These are phyloP conservation scores for Sugiyamaella xylanicola DNA, from an alignment of 1,139 yeast genomes.

Conservation along the genomic window DNA sequence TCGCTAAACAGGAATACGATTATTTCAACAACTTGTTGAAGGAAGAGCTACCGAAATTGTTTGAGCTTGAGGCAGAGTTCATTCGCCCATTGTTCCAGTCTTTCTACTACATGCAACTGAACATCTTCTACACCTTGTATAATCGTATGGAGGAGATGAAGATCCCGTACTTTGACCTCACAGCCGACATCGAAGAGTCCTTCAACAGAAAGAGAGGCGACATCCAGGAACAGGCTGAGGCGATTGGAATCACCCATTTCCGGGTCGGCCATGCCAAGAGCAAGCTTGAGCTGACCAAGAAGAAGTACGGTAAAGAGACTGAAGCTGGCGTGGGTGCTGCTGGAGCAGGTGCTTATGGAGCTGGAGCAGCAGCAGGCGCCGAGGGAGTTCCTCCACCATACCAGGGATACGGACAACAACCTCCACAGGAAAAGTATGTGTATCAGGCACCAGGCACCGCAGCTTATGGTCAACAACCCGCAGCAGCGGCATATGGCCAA, in stretches of 20 bases:
- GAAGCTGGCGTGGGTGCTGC: conserved; percentile 42
- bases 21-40: conserved; percentile 94
- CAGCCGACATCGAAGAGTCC: conserved; percentile 79
- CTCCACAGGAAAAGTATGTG: conserved; percentile 17
- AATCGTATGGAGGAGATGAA: conserved; percentile 92
- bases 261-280: conserved; percentile 83
- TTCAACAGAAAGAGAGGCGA: conserved; percentile 82
- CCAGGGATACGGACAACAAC: conserved; percentile 33
- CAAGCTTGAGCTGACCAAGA: conserved; percentile 78
- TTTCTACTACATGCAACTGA: conserved; percentile 95
- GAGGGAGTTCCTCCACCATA: conserved; percentile 33
- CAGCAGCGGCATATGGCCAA: conserved; percentile 26
- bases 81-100: conserved; percentile 91
- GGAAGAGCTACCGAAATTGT: conserved; percentile 81
- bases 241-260: conserved; percentile 84
- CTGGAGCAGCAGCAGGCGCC: conserved; percentile 35
- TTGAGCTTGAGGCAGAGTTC: conserved; percentile 86
- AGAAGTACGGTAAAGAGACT: conserved; percentile 62
- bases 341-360: background rate
- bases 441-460: background rate
- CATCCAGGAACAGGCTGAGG: conserved; percentile 85
- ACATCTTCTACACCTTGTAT: conserved; percentile 90
- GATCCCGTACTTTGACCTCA: conserved; percentile 90
- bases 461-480: conserved; percentile 38
- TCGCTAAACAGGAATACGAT: conserved; percentile 94